A percentile compares a stretch with the other conserved stretches of the same genome.
These are phyloP conservation scores for Pichia ethanolica DNA, from an alignment of 805 yeast species.

Conservation along the genomic window DNA sequence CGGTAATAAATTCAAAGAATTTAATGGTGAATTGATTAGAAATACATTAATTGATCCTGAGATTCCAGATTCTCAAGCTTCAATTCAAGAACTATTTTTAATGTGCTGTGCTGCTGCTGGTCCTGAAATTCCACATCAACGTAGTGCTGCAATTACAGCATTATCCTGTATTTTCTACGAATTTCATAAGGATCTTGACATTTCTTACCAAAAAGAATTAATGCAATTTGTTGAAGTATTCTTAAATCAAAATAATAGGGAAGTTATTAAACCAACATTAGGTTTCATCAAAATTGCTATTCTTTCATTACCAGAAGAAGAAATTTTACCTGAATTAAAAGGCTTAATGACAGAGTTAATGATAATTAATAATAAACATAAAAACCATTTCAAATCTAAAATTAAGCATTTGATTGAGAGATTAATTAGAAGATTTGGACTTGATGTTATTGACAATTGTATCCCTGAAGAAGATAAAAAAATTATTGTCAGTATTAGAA, in stretches of 20 bases:
- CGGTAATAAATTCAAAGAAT: slow-evolving; percentile 65
- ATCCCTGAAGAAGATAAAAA: slow-evolving; percentile 91
- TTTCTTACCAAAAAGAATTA: slow-evolving; percentile 60
- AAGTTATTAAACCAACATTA: slow-evolving; percentile 87
- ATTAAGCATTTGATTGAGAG: slow-evolving; percentile 92
- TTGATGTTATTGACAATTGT: slow-evolving; percentile 67
- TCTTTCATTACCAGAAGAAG: slow-evolving; percentile 70
- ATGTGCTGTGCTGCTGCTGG: slow-evolving; percentile 96
- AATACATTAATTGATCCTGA: slow-evolving; percentile 54
- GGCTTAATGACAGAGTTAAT: slow-evolving; percentile 65
- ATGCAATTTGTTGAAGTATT: slow-evolving; percentile 83
- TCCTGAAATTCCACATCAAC: slow-evolving; percentile 91
- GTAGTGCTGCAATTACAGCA: slow-evolving; percentile 92
- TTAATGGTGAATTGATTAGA: slow-evolving; percentile 53
- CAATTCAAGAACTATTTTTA: slow-evolving; percentile 76
- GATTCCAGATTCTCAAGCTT: slow-evolving; percentile 59
- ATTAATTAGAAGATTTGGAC: slow-evolving; percentile 83
- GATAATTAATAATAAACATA: slow-evolving; percentile 94
- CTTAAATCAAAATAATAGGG: slow-evolving; percentile 83
- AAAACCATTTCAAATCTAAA: slow-evolving; percentile 88
- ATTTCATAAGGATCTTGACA: slow-evolving; percentile 59
- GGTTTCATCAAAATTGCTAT: slow-evolving; percentile 92
- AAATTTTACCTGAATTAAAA: slow-evolving; percentile 58
- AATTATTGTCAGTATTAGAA: slow-evolving; percentile 76
- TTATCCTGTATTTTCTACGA: slow-evolving; percentile 82